Base-by-base conservation (phyloP, 805 yeast species). In the Wickerhamiella azymoides region DNA sequence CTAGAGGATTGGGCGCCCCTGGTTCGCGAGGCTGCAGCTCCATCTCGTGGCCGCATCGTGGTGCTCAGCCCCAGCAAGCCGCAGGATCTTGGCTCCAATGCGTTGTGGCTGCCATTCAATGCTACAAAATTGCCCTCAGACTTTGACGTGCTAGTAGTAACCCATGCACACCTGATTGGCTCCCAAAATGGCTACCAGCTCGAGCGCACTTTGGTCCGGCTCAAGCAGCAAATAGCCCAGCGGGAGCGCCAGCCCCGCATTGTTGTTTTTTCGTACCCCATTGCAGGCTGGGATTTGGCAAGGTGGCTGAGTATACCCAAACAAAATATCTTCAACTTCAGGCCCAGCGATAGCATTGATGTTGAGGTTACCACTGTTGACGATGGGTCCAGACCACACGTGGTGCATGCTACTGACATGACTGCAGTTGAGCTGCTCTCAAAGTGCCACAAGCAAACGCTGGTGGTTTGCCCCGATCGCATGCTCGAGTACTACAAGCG, bases 291-390 rank as follows among this genome's bases (percentile, higher is more conserved):
- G 43, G 95, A 84, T 52, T 62, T 88, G 48, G 89, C 83, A 1
- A 84, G 80, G 45, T 92, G 97, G 96, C 62, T 92, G 25, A 94
- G 92, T 2, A 79, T 81, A 21, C 54, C 70, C 1, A 79, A 76
- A 54, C 52, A 54, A 16, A 68, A 76, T 41, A 68, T 79, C 5
- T 84, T 69, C 65, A 86, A 85, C 55, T 86, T 81, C 58, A 71
- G 76, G 14, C 78, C 93, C 0, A 65, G 65, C 72, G 46, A 75
- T 82, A 17, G 79, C 10, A 3, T 26, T 9, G 5, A 13, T 57
- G 71, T 35, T 3, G 24, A 17, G 10, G 37, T 17, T 14, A n/a
- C 18, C 36, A 32, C 5, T 9, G 33, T 9, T 28, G 33, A 28
- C 10, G 36, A 14, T 32, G 18, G 13, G 17, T n/a, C 13, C 11